These are phyloP conservation scores for Macadamia integrifolia DNA, from an alignment of 164 flowering plant genomes.

Conservation along the genomic window DNA sequence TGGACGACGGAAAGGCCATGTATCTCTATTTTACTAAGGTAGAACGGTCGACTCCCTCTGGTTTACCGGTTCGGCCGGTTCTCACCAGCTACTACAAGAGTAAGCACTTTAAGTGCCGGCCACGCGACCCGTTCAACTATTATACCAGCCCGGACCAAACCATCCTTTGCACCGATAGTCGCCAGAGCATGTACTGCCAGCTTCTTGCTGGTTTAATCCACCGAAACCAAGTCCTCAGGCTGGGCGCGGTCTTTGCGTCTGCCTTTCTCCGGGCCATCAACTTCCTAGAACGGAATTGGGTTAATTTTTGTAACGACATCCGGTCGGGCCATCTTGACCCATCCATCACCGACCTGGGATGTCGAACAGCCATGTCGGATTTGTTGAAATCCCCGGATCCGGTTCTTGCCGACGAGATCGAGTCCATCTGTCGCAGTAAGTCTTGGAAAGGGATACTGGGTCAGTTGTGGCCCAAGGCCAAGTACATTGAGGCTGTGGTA, in stretches of 20 bases:
- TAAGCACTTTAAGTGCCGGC: slow-evolving; percentile 67
- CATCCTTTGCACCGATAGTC: slow-evolving; percentile 58
- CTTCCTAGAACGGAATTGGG: slow-evolving; percentile 64
- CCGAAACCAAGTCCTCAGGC: slow-evolving; percentile 57
- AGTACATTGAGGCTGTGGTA: slow-evolving; percentile 81
- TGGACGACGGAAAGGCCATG: slow-evolving; percentile 85
- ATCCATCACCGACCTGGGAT: slow-evolving; percentile 39
- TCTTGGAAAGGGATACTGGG: slow-evolving; percentile 75
- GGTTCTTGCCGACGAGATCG: slow-evolving; percentile 47
- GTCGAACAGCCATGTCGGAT: slow-evolving; percentile 35
- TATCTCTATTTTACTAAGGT: slow-evolving; percentile 61
- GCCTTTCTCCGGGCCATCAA: slow-evolving; percentile 69
- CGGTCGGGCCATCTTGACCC: slow-evolving; percentile 36
- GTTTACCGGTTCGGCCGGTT: slow-evolving; percentile 65
- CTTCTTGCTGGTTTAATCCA: slow-evolving; percentile 62
- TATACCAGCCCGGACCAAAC: slow-evolving; percentile 68
- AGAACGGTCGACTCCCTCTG: slow-evolving; percentile 60
- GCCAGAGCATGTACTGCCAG: slow-evolving; percentile 89
- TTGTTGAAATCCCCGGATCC: slow-evolving; percentile 44
- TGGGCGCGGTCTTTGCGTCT: slow-evolving; percentile 84
- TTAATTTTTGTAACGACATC: slow-evolving; percentile 45
- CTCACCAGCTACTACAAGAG: slow-evolving; percentile 88
- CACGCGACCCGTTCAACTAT: slow-evolving; percentile 52
- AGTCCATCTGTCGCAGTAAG: slow-evolving; percentile 34
- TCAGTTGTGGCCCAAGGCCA: slow-evolving; percentile 72